phyloP scores from a whole-genome alignment of 1,284 basidiomycete species.

The Fomes fomentarius region DNA sequence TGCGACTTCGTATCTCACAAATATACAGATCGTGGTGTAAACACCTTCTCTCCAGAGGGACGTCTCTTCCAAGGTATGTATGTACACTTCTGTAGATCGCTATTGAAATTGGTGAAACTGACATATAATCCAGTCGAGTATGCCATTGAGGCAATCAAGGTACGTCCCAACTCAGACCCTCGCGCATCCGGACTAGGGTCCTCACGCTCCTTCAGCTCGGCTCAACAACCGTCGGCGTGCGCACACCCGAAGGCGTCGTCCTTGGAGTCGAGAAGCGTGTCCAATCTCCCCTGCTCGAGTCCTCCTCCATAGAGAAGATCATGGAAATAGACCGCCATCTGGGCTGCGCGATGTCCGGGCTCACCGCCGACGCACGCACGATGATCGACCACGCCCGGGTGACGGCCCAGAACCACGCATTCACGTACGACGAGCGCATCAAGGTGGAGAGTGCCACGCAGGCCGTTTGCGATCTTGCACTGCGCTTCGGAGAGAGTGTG shows the following conservation, averaged over 20 bases:
- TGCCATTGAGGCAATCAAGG: constrained; percentile 98
- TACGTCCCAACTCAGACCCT: constrained; percentile 35
- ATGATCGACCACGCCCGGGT: constrained; percentile 99
- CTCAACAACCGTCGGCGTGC: constrained; percentile 95
- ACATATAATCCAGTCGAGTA: constrained; percentile 80
- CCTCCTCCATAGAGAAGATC: constrained; percentile 98
- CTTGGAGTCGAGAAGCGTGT: constrained; percentile 99
- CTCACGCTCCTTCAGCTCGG: constrained; percentile 71
- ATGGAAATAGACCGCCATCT: constrained; percentile 99
- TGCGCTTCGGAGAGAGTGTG: constrained; percentile 98
- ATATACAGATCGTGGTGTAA: constrained; percentile 90
- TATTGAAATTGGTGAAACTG: too few relatives aligned
- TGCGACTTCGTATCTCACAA: background rate
- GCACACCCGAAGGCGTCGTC: constrained; percentile 86
- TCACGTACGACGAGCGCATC: constrained; percentile 97
- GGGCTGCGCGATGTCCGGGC: constrained; percentile 97
- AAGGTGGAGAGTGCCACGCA: constrained; percentile 97
- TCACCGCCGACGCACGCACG: constrained; percentile 97
- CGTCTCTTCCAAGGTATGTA: constrained; percentile 85
- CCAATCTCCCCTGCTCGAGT: constrained; percentile 94
- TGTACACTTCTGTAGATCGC: too few relatives aligned
- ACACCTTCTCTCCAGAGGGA: constrained; percentile 98
- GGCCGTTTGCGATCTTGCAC: constrained; percentile 96
- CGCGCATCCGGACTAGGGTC: too few relatives aligned
- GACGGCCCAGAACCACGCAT: constrained; percentile 93